These are phyloP conservation scores for Cercis canadensis DNA, from an alignment of 306 rosid species.

Conservation along the genomic window DNA sequence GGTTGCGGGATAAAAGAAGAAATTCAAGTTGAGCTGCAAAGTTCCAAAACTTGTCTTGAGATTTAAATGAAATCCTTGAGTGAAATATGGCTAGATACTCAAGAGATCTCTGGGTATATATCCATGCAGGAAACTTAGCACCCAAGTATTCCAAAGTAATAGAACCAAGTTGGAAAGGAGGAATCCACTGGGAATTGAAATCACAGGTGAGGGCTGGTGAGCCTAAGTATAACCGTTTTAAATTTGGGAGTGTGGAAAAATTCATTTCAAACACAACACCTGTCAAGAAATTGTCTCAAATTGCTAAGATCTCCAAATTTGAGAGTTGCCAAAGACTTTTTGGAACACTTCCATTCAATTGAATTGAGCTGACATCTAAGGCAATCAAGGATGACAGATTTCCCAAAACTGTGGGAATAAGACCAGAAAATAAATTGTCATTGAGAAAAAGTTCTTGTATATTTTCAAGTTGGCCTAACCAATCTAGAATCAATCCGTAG, in stretches of 20 bases:
- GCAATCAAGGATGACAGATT: constrained; percentile 26
- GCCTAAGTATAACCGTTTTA: not conserved
- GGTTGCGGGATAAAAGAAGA: constrained; percentile 20
- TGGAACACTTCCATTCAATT: constrained; percentile 9
- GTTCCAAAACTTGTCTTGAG: constrained; percentile 30
- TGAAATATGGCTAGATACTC: not conserved
- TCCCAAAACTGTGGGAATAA: constrained; percentile 32
- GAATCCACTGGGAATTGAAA: constrained; percentile 27
- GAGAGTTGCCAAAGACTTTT: not conserved
- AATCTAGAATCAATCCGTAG: constrained; percentile 21
- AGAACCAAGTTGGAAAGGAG: constrained; percentile 19
- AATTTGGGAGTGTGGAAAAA: constrained; percentile 14
- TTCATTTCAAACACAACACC: constrained; percentile 24
- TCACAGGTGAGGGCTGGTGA: constrained; percentile 13
- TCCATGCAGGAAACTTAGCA: constrained; percentile 35
- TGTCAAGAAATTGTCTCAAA: not conserved
- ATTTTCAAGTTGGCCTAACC: constrained; percentile 29
- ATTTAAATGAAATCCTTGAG: constrained; percentile 8
- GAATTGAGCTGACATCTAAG: not conserved
- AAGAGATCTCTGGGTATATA: constrained; percentile 17
- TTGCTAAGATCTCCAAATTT: too few species aligned
- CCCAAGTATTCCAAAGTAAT: not conserved
- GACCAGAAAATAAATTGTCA: constrained; percentile 24
- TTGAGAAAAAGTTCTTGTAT: not conserved
- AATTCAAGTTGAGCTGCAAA: not conserved